Percentiles rank a stretch among this genome's conserved stretches.
Conservation (phyloP, 768 basidiomycete species). For the Podaxis sp. region DNA sequence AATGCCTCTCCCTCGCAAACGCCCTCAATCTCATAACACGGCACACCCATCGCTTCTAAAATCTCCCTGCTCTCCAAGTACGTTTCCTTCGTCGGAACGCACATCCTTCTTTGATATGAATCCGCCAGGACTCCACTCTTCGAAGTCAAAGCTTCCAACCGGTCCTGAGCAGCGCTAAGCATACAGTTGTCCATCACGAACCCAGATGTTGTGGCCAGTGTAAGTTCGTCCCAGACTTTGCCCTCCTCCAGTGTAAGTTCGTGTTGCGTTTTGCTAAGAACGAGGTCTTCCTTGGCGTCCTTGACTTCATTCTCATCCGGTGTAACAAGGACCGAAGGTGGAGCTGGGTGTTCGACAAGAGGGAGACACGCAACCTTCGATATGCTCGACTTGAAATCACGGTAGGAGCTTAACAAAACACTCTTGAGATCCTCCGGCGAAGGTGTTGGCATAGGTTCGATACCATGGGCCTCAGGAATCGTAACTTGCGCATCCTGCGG, state of each 20-base stretch:
- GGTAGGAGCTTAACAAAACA: constrained; percentile 42
- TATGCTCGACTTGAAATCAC: constrained; percentile 47
- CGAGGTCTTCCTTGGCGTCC: constrained; percentile 40
- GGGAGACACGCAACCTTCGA: constrained; percentile 44
- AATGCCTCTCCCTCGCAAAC: constrained; percentile 86
- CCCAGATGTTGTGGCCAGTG: constrained; percentile 15
- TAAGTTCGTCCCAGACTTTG: constrained; percentile 52
- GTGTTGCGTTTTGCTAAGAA: constrained; percentile 62
- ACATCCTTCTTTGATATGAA: constrained; percentile 64
- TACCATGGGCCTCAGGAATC: neutral
- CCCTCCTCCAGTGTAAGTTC: constrained; percentile 63
- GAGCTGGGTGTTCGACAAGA: constrained; percentile 13
- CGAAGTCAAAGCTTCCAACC: constrained; percentile 37
- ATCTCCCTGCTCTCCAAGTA: constrained; percentile 73
- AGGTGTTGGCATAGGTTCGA: neutral
- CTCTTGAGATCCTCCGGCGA: constrained; percentile 28
- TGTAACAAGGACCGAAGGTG: constrained; percentile 16
- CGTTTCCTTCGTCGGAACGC: constrained; percentile 60
- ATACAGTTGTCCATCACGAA: neutral
- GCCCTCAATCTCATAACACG: constrained; percentile 65
- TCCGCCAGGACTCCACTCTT: constrained; percentile 58
- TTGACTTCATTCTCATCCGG: constrained; percentile 31
- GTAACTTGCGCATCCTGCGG: neutral
- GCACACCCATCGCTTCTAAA: constrained; percentile 78
- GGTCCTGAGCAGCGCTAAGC: constrained; percentile 3